Evolutionary conservation across 305 asterid genomes (phyloP).

Genomic region (Fraxinus ornus): DNA sequence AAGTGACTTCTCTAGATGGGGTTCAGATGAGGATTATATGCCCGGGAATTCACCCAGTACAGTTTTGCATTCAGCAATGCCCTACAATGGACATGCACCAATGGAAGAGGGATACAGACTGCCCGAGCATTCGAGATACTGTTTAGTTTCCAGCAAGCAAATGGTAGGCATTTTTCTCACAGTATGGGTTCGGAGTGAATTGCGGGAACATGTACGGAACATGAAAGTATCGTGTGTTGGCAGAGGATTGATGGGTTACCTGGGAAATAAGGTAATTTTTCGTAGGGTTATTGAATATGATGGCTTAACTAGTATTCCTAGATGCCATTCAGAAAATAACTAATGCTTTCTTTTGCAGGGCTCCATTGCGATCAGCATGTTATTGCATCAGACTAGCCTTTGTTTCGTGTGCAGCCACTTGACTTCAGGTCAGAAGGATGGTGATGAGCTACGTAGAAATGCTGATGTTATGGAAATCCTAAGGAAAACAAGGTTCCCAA

Average conservation of each 20-base stretch:
- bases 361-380: constrained; percentile 93
- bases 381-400: constrained; percentile 96
- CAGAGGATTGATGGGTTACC: constrained; percentile 98
- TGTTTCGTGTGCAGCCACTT: constrained; percentile 96
- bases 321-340: neutral
- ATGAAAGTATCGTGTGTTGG: constrained; percentile 94
- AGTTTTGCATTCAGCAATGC: constrained; percentile 63
- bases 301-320: neutral
- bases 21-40: constrained; percentile 91
- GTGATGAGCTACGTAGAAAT: constrained; percentile 90
- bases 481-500: constrained; percentile 89
- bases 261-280: constrained; percentile 85
- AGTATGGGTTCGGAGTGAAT: constrained; percentile 89
- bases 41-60: constrained; percentile 92
- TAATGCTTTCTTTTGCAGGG: constrained; percentile 55
- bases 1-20: constrained; percentile 91
- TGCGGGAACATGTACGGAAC: constrained; percentile 76
- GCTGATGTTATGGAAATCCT: constrained; percentile 92
- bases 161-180: constrained; percentile 97
- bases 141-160: constrained; percentile 87
- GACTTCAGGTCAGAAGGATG: constrained; percentile 96
- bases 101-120: constrained; percentile 43
- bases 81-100: constrained; percentile 47
- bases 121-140: constrained; percentile 63
- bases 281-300: neutral